These are phyloP conservation scores for Glycine tomentella DNA, from an alignment of 306 rosid species.

Conservation along the genomic window DNA sequence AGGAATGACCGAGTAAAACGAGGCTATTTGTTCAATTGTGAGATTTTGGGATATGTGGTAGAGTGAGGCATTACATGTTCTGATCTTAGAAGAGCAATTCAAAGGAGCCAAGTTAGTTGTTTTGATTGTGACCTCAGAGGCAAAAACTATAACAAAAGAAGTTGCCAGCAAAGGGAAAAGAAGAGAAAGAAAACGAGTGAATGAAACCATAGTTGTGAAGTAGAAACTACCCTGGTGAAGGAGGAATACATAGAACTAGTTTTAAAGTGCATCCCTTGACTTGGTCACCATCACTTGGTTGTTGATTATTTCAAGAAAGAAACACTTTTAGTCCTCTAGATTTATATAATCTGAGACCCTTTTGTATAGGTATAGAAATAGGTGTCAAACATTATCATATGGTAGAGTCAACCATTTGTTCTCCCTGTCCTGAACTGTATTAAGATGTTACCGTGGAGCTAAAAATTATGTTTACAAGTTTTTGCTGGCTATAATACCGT, in stretches of 20 bases:
- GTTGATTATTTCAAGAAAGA: constrained; percentile 42
- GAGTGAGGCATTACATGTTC: constrained; percentile 55
- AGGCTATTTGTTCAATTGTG: constrained; percentile 46
- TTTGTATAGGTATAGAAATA: not conserved
- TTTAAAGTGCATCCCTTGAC: constrained; percentile 19
- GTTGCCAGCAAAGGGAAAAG: constrained; percentile 48
- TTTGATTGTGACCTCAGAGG: not conserved
- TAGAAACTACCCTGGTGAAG: constrained; percentile 45
- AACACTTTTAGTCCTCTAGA: constrained; percentile 20
- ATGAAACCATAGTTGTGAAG: constrained; percentile 61
- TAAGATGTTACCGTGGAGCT: constrained; percentile 9
- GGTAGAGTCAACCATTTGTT: constrained; percentile 30
- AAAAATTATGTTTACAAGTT: constrained; percentile 22
- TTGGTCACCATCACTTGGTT: constrained; percentile 40
- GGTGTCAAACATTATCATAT: constrained; percentile 7
- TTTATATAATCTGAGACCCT: constrained; percentile 30
- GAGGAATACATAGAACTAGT: constrained; percentile 9
- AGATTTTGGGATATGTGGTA: constrained; percentile 50
- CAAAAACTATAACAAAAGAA: constrained; percentile 28
- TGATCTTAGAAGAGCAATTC: constrained; percentile 47
- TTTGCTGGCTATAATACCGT: not conserved
- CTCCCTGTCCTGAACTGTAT: not conserved
- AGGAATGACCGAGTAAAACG: constrained; percentile 50
- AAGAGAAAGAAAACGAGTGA: constrained; percentile 41
- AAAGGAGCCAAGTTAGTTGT: constrained; percentile 50